These are phyloP conservation scores for Ilex paraguariensis DNA, from an alignment of 305 asterid species.

Conservation along the genomic window DNA sequence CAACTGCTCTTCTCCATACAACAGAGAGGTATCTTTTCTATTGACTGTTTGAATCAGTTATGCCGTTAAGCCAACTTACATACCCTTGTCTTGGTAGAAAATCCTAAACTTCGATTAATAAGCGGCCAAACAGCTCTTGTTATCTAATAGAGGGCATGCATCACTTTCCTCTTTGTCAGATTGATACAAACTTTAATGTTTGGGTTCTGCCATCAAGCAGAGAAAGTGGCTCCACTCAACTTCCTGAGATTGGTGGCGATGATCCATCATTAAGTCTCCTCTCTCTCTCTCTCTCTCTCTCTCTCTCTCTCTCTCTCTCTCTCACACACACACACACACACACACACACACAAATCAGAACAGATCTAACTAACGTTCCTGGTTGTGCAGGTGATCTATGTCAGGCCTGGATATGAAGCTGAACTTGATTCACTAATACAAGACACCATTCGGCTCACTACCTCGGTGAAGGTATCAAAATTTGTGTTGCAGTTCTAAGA, in stretches of 20 bases:
- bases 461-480: constrained; percentile 49
- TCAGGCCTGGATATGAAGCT: constrained; percentile 80
- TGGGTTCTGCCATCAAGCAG: constrained; percentile 68
- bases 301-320: neutral
- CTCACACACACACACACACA: neutral
- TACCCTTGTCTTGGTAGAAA: too few species aligned
- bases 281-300: neutral
- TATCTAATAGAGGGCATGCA: too few species aligned
- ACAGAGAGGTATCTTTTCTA: constrained; percentile 41
- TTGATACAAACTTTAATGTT: constrained; percentile 56
- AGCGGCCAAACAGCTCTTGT: too few species aligned
- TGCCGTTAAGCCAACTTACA: too few species aligned
- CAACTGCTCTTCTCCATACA: constrained; percentile 66
- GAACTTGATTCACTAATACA: constrained; percentile 70
- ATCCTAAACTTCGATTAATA: too few species aligned
- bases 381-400: constrained; percentile 72
- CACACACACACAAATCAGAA: neutral
- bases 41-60: too few species aligned
- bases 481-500: neutral
- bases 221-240: constrained; percentile 32
- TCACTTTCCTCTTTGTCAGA: constrained; percentile 27
- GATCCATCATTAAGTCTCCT: constrained; percentile 64
- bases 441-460: constrained; percentile 66
- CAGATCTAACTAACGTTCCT: neutral
- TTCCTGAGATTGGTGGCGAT: constrained; percentile 60